A percentile compares a stretch with the other conserved stretches of the same genome.
These are phyloP conservation scores for Mycena sp. DNA, from an alignment of 1,284 basidiomycete genomes.

Conservation along the genomic window DNA sequence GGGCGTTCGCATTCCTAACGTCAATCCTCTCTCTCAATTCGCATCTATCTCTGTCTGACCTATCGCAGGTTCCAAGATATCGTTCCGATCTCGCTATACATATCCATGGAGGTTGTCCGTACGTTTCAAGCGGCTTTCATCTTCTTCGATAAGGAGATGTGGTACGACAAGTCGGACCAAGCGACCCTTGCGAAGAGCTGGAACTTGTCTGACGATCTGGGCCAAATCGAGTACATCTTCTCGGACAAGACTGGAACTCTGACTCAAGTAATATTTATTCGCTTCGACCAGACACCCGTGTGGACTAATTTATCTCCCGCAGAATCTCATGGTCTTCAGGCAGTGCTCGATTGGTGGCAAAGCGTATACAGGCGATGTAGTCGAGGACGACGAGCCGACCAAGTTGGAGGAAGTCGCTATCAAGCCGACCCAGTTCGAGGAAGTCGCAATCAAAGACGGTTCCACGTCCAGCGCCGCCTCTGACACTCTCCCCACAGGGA, in stretches of 20 bases:
- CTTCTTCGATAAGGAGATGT: conserved; percentile 94
- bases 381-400: conserved; percentile 46
- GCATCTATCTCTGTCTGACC: neutral
- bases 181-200: conserved; percentile 90
- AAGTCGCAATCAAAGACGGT: conserved; percentile 11
- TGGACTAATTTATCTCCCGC: neutral
- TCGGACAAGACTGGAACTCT: conserved; percentile 99
- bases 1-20: conserved; percentile 91
- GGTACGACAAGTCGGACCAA: conserved; percentile 81
- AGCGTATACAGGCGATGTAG: conserved; percentile 76
- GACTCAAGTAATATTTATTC: conserved; percentile 78
- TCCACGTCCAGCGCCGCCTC: conserved; percentile 19
- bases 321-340: conserved; percentile 97
- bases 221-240: conserved; percentile 95
- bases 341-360: conserved; percentile 92
- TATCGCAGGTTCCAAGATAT: conserved; percentile 81
- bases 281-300: conserved; percentile 1
- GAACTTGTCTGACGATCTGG: conserved; percentile 97
- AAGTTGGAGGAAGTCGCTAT: conserved; percentile 16
- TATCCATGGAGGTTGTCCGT: conserved; percentile 93
- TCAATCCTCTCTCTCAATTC: conserved; percentile 52
- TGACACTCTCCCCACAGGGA: neutral
- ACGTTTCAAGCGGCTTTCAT: conserved; percentile 90
- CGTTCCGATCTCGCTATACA: conserved; percentile 97
- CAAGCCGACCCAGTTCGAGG: conserved; percentile 36